Evolutionary conservation across 1,139 yeast species (phyloP).

Genomic region (Yamadazyma trypodendri): DNA sequence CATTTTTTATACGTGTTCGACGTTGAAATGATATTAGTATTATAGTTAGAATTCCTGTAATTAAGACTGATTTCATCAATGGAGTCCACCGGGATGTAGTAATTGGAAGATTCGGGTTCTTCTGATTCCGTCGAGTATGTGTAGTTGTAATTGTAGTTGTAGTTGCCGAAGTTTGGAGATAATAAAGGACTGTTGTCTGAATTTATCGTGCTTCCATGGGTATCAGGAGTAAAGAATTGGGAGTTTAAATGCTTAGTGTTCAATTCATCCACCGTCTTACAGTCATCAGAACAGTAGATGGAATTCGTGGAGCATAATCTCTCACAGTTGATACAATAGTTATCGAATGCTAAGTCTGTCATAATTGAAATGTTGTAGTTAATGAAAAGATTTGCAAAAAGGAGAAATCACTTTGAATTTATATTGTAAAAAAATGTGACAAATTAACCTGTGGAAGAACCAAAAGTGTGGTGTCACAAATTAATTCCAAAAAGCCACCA

Average conservation of each 20-base stretch:
- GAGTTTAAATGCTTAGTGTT: slow-evolving; percentile 12
- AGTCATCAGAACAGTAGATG: slow-evolving; percentile 61
- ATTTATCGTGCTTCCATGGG: no score
- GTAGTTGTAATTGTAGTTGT: slow-evolving; percentile 7
- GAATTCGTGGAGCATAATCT: slow-evolving; percentile 51
- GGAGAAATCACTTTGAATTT: slow-evolving; percentile 3
- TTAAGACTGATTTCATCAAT: slow-evolving; percentile 16
- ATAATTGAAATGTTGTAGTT: slow-evolving; percentile 6
- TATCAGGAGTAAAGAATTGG: slow-evolving; percentile 5
- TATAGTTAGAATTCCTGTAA: slow-evolving; percentile 9
- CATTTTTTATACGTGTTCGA: slow-evolving; percentile 46
- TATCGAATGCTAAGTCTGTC: slow-evolving; percentile 45
- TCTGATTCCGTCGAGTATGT: slow-evolving; percentile 2
- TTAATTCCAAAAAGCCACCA: neutral
- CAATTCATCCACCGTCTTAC: slow-evolving; percentile 47
- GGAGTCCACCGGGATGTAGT: slow-evolving; percentile 12
- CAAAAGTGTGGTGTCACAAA: slow-evolving; percentile 1
- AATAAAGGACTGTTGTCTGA: slow-evolving; percentile 14
- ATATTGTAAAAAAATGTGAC: slow-evolving; percentile 1
- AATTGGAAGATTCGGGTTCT: slow-evolving; percentile 1
- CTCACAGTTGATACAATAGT: slow-evolving; percentile 67
- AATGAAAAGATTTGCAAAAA: neutral
- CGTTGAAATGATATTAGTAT: slow-evolving; percentile 18
- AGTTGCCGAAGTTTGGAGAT: slow-evolving; percentile 10
- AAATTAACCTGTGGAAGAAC: slow-evolving; percentile 1